Evolutionary conservation across 208 protist genomes (phyloP).

Genomic region (Leishmania lainsoni): DNA sequence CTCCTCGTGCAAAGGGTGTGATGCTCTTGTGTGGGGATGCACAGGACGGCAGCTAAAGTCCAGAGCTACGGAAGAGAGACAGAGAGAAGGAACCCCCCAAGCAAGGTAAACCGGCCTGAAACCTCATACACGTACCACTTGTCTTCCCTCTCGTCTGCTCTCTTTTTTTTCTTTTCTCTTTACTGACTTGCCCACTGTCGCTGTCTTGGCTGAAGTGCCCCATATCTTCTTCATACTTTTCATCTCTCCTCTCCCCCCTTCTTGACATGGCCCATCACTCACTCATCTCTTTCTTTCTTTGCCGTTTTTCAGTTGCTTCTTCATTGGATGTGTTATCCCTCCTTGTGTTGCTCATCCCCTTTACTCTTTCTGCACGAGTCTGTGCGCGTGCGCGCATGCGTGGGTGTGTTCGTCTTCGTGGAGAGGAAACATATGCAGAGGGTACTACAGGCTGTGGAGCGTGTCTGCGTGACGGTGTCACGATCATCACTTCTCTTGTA

Average conservation of each 20-base stretch:
- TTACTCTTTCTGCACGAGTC: not conserved
- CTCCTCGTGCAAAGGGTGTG: not conserved
- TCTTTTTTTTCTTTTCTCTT: not conserved
- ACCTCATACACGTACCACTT: not conserved
- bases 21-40: not conserved
- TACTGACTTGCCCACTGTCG: not conserved
- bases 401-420: not conserved
- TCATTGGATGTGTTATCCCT: not conserved
- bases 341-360: not conserved
- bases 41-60: not conserved
- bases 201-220: not conserved
- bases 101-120: not conserved
- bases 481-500: too few relatives aligned
- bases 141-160: not conserved
- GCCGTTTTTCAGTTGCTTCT: not conserved
- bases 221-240: not conserved
- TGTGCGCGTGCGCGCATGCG: not conserved
- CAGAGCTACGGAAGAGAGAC: not conserved
- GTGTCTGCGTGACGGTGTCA: too few relatives aligned
- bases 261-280: not conserved
- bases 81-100: not conserved
- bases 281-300: not conserved
- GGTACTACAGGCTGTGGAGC: not conserved
- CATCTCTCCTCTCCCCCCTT: not conserved
- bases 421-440: not conserved